phyloP scores from a whole-genome alignment of 495 filamentous ascomycete genomes.

The Penicillium angulare region DNA sequence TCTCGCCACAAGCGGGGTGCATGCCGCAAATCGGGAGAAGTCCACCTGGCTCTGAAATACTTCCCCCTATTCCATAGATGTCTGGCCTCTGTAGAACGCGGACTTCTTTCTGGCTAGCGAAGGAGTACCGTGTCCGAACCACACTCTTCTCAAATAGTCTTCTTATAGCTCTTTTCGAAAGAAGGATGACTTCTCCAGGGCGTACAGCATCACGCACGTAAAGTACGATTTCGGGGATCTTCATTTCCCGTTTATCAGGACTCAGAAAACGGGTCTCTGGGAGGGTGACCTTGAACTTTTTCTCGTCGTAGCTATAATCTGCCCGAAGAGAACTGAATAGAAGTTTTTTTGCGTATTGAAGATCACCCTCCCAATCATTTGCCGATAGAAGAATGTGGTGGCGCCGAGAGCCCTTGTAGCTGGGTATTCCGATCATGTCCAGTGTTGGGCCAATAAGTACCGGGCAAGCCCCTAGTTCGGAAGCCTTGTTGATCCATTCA shows the following conservation, averaged over 20 bases:
- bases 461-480: not conserved
- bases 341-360: not conserved
- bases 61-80: not conserved
- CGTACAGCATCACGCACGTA: not conserved
- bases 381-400: not conserved
- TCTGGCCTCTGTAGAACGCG: not conserved
- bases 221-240: not conserved
- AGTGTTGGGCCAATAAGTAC: not conserved
- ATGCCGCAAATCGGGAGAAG: not conserved
- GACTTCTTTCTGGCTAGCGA: not conserved
- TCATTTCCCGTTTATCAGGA: not conserved
- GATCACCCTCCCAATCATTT: not conserved
- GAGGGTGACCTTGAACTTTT: not conserved
- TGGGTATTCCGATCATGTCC: not conserved
- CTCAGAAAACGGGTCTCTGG: not conserved
- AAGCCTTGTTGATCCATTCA: not conserved
- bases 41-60: not conserved
- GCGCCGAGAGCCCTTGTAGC: not conserved
- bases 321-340: not conserved
- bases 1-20: not conserved
- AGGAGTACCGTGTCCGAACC: not conserved
- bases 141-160: not conserved
- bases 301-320: not conserved
- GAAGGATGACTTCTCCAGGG: not conserved
- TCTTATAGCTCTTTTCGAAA: not conserved